Percentiles rank a stretch among this genome's conserved stretches.
phyloP scores from a whole-genome alignment of 768 basidiomycete species.

The Mycena indigotica region DNA sequence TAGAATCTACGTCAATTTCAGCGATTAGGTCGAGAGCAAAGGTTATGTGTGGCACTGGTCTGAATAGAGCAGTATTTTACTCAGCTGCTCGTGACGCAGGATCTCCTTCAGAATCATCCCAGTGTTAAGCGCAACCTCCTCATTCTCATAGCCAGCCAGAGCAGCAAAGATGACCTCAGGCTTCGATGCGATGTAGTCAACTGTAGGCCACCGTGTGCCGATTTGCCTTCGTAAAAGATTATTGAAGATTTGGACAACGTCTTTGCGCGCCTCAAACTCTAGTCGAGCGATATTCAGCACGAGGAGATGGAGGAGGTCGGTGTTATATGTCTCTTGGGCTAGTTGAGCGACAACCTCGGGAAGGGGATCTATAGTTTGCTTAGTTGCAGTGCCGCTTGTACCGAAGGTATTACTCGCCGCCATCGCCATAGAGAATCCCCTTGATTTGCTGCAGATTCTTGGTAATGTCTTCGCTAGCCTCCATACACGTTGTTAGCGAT shows the following conservation, averaged over 20 bases:
- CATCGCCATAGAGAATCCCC: constrained; percentile 82
- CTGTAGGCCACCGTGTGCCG: constrained; percentile 92
- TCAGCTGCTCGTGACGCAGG: constrained; percentile 88
- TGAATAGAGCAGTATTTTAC: constrained; percentile 87
- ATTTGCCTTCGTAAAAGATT: constrained; percentile 89
- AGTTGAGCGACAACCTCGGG: constrained; percentile 93
- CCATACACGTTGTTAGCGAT: constrained; percentile 10
- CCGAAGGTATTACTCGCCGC: constrained; percentile 55
- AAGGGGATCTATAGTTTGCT: constrained; percentile 59
- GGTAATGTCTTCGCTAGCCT: constrained; percentile 89
- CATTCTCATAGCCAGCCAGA: constrained; percentile 90
- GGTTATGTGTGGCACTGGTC: too few species aligned
- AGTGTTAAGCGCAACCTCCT: constrained; percentile 95
- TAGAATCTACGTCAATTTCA: too few species aligned
- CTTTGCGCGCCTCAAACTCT: constrained; percentile 92
- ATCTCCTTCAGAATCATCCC: constrained; percentile 98
- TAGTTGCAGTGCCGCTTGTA: constrained; percentile 2
- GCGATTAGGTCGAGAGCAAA: too few species aligned
- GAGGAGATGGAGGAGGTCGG: constrained; percentile 80
- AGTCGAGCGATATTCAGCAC: constrained; percentile 82
- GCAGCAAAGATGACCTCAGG: constrained; percentile 78
- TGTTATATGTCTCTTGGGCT: constrained; percentile 93
- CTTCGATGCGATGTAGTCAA: constrained; percentile 85
- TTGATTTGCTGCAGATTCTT: constrained; percentile 93
- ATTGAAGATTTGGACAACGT: constrained; percentile 86